Conservation (phyloP, 192 early-diverging fungal species). For the Backusella luteola region DNA sequence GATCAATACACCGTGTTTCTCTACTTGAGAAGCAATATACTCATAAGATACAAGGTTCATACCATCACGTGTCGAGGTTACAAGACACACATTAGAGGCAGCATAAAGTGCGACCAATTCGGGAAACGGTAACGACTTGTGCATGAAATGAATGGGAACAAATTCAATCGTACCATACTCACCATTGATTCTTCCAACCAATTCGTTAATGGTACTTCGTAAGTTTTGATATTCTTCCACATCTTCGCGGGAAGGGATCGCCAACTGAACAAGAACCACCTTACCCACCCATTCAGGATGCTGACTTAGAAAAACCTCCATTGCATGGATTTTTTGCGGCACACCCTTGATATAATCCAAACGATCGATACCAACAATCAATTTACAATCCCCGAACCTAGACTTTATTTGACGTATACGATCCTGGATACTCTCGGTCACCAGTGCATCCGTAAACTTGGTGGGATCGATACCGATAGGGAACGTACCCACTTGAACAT, state of each 20-base stretch:
- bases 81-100: slow-evolving; percentile 91
- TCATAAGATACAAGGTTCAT: slow-evolving; percentile 99
- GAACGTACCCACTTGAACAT: slow-evolving; percentile 96
- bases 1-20: slow-evolving; percentile 94
- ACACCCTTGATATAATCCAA: slow-evolving; percentile 99
- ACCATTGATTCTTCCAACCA: slow-evolving; percentile 99
- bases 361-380: slow-evolving; percentile 98
- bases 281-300: slow-evolving; percentile 93
- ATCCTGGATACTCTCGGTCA: slow-evolving; percentile 59
- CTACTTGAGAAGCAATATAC: slow-evolving; percentile 91
- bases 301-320: slow-evolving; percentile 85
- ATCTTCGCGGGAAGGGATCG: slow-evolving; percentile 96
- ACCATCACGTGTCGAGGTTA: slow-evolving; percentile 97
- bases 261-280: slow-evolving; percentile 95
- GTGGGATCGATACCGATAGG: slow-evolving; percentile 98
- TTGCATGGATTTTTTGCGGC: slow-evolving; percentile 97
- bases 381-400: slow-evolving; percentile 81
- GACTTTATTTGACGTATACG: slow-evolving; percentile 79
- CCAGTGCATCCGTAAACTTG: slow-evolving; percentile 86
- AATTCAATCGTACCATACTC: slow-evolving; percentile 93
- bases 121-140: slow-evolving; percentile 91
- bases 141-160: slow-evolving; percentile 98
- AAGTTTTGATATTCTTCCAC: slow-evolving; percentile 98
- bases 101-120: slow-evolving; percentile 97
- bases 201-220: slow-evolving; percentile 90